These are phyloP conservation scores for Inga oerstediana DNA, from an alignment of 306 rosid species.

Conservation along the genomic window DNA sequence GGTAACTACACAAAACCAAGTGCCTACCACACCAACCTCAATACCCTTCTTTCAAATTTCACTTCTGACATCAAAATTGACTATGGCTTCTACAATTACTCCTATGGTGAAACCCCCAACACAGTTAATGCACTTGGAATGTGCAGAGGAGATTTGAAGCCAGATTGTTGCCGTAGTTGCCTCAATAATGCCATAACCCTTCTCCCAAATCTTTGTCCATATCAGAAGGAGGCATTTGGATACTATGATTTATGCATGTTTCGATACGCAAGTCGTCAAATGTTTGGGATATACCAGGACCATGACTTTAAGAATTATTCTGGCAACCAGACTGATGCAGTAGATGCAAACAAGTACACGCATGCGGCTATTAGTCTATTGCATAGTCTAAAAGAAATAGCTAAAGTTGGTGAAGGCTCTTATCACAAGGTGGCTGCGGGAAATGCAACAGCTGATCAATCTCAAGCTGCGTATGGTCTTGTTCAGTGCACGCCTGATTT, in stretches of 20 bases:
- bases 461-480: constrained; percentile 13
- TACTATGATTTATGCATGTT: not conserved
- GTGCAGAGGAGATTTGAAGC: constrained; percentile 29
- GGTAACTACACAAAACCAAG: not conserved
- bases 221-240: constrained; percentile 8
- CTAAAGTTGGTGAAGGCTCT: constrained; percentile 17
- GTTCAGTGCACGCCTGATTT: constrained; percentile 43
- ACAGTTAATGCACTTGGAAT: not conserved
- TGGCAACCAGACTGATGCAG: not conserved
- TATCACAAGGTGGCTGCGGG: constrained; percentile 8
- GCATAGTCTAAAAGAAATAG: not conserved
- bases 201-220: not conserved
- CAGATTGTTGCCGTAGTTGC: constrained; percentile 33
- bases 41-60: not conserved
- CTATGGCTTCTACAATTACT: constrained; percentile 5
- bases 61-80: not conserved
- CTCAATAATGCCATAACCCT: constrained; percentile 12
- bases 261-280: not conserved
- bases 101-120: not conserved
- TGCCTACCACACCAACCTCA: not conserved
- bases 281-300: not conserved
- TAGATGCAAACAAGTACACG: not conserved
- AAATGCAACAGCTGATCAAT: not conserved
- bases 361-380: not conserved
- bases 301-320: not conserved